Evolutionary conservation across 129 eudicot species (phyloP).

Genomic region (Flaveria ramosissima): DNA sequence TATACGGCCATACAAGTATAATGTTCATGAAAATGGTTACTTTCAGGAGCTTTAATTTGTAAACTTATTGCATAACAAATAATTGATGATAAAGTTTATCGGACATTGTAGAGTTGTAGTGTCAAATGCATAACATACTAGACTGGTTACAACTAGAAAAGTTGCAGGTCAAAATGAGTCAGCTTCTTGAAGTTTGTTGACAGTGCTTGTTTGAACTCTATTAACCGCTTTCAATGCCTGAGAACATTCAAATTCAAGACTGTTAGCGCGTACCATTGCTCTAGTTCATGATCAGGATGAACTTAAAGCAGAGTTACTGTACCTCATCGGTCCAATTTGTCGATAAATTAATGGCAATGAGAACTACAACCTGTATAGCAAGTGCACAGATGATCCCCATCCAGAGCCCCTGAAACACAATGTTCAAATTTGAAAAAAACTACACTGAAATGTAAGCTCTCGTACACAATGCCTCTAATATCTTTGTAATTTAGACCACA

Average conservation of each 20-base stretch:
- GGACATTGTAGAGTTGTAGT: too few relatives aligned
- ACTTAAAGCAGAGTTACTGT: neutral
- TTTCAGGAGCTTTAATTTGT: too few relatives aligned
- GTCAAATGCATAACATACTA: too few relatives aligned
- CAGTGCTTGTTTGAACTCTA: conserved; percentile 37
- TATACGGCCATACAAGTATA: too few relatives aligned
- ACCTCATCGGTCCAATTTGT: conserved; percentile 68
- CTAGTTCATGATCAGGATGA: conserved; percentile 3
- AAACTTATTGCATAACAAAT: too few relatives aligned
- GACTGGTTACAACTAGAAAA: neutral
- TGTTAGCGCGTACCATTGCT: neutral
- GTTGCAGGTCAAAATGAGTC: conserved; percentile 1
- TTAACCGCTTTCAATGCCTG: conserved; percentile 34
- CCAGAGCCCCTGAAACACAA: conserved; percentile 67
- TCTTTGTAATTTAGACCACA: too few relatives aligned
- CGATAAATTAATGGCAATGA: conserved; percentile 47
- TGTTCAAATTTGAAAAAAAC: neutral
- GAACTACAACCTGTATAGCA: conserved; percentile 54
- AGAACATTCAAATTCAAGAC: conserved; percentile 15
- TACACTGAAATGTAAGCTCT: too few relatives aligned
- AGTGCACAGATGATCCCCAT: conserved; percentile 72
- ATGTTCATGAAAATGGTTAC: too few relatives aligned
- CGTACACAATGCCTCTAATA: too few relatives aligned
- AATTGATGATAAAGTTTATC: too few relatives aligned
- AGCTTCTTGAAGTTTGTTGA: neutral